Evolutionary conservation across 2,329 filamentous ascomycete species (phyloP).

Genomic region (Didymella sp.): DNA sequence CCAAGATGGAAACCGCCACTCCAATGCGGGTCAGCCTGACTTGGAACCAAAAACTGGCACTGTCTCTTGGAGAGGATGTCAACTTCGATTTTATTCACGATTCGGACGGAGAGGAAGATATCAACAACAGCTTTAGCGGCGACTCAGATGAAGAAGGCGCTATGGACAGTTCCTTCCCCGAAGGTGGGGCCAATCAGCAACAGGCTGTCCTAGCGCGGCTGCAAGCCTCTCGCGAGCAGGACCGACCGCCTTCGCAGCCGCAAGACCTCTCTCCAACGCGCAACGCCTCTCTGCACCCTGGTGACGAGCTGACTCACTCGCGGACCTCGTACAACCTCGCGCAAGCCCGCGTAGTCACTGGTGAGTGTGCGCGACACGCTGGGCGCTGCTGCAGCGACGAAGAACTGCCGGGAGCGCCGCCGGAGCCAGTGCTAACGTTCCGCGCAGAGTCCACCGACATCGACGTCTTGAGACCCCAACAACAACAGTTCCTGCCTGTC

Average conservation of each 20-base stretch:
- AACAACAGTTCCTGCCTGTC: constrained; percentile 9
- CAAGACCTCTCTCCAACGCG: constrained; percentile 8
- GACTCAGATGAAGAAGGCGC: not conserved
- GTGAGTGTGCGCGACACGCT: constrained; percentile 17
- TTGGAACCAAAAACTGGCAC: not conserved
- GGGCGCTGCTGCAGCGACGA: constrained; percentile 1
- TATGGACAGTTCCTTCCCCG: not conserved
- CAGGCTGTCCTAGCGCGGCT: constrained; percentile 16
- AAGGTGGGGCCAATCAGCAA: constrained; percentile 14
- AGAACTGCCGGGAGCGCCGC: constrained; percentile 14
- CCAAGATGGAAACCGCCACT: not conserved
- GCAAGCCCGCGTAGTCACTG: not conserved
- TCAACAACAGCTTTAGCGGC: not conserved
- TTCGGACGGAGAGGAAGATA: not conserved
- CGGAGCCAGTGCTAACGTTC: constrained; percentile 16
- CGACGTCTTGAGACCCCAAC: constrained; percentile 6
- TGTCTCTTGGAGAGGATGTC: not conserved
- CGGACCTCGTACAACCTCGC: not conserved
- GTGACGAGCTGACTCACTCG: not conserved
- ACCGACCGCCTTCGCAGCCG: constrained; percentile 4
- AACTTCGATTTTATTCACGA: not conserved
- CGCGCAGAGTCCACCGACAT: constrained; percentile 12
- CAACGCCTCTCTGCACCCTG: constrained; percentile 1
- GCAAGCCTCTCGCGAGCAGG: constrained; percentile 24
- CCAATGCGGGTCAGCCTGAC: not conserved